Base-by-base conservation (phyloP, 2,329 filamentous ascomycete genomes). In the Hymenotorrendiella dingleyae region DNA sequence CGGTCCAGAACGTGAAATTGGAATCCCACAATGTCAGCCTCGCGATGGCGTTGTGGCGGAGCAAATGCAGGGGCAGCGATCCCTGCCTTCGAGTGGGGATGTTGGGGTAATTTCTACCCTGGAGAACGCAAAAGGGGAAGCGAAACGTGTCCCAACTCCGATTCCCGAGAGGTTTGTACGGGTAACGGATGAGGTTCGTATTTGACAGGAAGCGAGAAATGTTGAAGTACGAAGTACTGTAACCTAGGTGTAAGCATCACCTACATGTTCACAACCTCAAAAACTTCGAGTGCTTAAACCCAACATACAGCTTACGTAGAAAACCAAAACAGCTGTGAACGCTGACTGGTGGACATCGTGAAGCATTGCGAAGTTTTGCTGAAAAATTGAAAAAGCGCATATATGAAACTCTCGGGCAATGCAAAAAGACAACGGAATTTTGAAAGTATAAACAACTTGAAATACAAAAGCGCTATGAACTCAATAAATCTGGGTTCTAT, bases 401-500 rank as follows among this genome's bases (percentile, higher is more conserved):
- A 11, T 26, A 26, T 21, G 20, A 27, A 14, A 24, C 9, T n/a
- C 10, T 24, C 14, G 12, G 28, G n/a, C 17, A 20, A 16, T 9
- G 22, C 19, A 33, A 21, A 16, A 27, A 27, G 22, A 35, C 10
- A 35, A 42, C 14, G 7, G 10, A 14, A 38, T 26, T 21, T 20
- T 26, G 17, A 23, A 28, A 14, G 14, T 9, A 9, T 7, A 35
- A 23, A 14, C 10, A 20, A 12, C 16, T 21, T 42, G 23, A 40
- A 30, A 22, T 27, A 28, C 6, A 22, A 4, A 6, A 38, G 26
- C 16, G 20, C 6, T 38, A 32, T 32, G 17, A 43, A 40, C 38
- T 49, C 42, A 38, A 23, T 40, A 41, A 21, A 16, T 30, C 12
- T 43, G 32, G 34, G 19, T 40, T 49, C 36, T 46, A 48, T 46